Percentiles rank a stretch among this genome's conserved stretches.
Conservation (phyloP, 257 asterid genomes). For the Ocimum tenuiflorum region DNA sequence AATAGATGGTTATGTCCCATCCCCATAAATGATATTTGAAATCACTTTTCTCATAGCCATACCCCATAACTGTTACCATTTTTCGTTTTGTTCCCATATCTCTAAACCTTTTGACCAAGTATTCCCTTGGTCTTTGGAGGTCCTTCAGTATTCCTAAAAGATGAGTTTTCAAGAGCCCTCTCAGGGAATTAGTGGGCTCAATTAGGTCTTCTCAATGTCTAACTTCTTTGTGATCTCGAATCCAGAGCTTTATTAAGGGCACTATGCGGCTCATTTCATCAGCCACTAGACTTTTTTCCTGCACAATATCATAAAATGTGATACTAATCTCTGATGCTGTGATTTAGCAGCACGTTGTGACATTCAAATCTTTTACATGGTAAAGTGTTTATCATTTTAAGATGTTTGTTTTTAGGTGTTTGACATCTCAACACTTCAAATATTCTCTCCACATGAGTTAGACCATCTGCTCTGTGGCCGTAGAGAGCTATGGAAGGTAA, state of each 20-base stretch:
- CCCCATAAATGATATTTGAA: too few species aligned
- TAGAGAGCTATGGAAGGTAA: constrained; percentile 94
- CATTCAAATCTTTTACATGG: background rate
- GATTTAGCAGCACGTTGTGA: background rate
- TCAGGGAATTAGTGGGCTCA: background rate
- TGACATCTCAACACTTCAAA: constrained; percentile 78
- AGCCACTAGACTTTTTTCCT: background rate
- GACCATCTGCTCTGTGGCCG: constrained; percentile 96
- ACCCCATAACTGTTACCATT: background rate
- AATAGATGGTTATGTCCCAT: background rate
- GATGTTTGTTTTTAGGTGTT: constrained; percentile 52
- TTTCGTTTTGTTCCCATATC: background rate
- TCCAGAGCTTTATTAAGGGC: background rate
- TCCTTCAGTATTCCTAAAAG: background rate
- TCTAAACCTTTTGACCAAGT: background rate
- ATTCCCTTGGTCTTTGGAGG: background rate
- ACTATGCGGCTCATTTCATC: background rate
- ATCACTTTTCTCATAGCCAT: background rate
- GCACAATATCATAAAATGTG: background rate
- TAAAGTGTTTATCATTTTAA: background rate
- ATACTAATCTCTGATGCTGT: background rate
- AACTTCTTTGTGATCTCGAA: background rate
- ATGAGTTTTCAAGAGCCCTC: background rate
- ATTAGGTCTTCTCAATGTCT: background rate
- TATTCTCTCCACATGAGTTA: constrained; percentile 85